phyloP scores from a whole-genome alignment of 169 alveolate genomes.

The Plasmodium adleri region DNA sequence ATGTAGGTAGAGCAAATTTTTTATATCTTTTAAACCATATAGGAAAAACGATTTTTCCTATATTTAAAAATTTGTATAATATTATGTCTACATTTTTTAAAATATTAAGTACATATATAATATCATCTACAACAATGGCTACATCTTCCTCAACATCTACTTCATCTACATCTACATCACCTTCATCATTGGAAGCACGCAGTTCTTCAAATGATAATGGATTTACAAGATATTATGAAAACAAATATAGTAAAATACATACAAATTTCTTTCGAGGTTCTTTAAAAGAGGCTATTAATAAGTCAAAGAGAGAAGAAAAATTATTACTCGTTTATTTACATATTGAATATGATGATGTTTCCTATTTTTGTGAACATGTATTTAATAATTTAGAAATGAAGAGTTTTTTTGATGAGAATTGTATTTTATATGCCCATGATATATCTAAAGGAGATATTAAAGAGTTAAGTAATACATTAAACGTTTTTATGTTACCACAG shows the following conservation, averaged over 20 bases:
- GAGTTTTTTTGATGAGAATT: conserved; percentile 18
- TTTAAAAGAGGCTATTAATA: conserved; percentile 49
- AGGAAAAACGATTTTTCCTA: conserved; percentile 25
- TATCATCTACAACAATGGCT: not conserved
- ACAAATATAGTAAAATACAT: conserved; percentile 28
- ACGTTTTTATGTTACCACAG: conserved; percentile 45
- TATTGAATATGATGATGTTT: conserved; percentile 29
- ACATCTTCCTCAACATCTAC: too few relatives aligned
- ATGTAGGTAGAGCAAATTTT: conserved; percentile 22
- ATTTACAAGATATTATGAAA: conserved; percentile 28
- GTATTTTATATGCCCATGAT: conserved; percentile 38
- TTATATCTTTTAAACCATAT: conserved; percentile 2
- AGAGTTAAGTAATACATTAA: conserved; percentile 10
- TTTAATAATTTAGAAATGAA: conserved; percentile 33
- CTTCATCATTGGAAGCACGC: too few relatives aligned
- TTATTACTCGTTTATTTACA: conserved; percentile 54
- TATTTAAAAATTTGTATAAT: conserved; percentile 17
- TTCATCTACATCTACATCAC: too few relatives aligned
- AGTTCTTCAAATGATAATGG: not conserved
- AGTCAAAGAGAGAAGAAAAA: conserved; percentile 39
- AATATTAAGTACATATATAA: conserved; percentile 22
- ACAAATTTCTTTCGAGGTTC: conserved; percentile 31
- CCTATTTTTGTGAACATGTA: conserved; percentile 28
- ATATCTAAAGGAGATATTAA: conserved; percentile 19
- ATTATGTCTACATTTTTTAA: conserved; percentile 27